Conservation (phyloP, 805 yeast species). For the Henningerozyma blattae region DNA sequence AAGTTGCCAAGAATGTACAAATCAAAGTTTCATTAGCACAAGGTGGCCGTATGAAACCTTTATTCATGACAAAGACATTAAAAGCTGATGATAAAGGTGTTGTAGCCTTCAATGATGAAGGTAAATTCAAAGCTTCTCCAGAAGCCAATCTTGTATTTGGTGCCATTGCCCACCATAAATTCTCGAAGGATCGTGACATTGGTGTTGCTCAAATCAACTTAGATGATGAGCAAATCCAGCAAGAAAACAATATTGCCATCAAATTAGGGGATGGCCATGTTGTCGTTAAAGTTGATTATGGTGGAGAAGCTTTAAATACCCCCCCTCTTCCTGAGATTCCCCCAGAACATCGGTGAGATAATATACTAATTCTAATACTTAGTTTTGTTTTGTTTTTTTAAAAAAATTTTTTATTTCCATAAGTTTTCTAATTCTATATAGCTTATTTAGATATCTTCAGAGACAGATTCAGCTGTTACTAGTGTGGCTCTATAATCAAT, state of each 20-base stretch:
- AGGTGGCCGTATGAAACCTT: constrained; percentile 36
- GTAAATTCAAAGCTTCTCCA: constrained; percentile 53
- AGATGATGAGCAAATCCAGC: constrained; percentile 28
- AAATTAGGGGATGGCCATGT: constrained; percentile 21
- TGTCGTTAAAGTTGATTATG: constrained; percentile 18
- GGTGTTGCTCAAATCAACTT: constrained; percentile 47
- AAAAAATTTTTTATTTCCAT: too few relatives aligned
- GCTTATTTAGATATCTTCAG: too few relatives aligned
- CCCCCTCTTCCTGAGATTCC: constrained; percentile 5
- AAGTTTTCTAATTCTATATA: too few relatives aligned
- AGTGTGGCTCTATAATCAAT: too few relatives aligned
- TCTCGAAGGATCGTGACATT: constrained; percentile 58
- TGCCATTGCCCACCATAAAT: constrained; percentile 54
- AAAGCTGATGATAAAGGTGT: constrained; percentile 37
- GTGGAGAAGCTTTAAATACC: too few relatives aligned
- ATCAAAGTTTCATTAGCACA: constrained; percentile 42
- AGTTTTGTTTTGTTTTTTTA: too few relatives aligned
- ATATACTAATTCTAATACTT: too few relatives aligned
- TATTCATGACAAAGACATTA: constrained; percentile 51
- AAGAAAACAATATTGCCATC: constrained; percentile 20
- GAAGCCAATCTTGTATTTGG: constrained; percentile 49
- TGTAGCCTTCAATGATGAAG: constrained; percentile 49
- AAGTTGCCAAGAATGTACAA: constrained; percentile 32
- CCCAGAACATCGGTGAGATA: constrained; percentile 2
- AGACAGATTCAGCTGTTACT: too few relatives aligned